These are phyloP conservation scores for Triticum monococcum DNA, from an alignment of 176 grass and related monocot species.

Conservation along the genomic window DNA sequence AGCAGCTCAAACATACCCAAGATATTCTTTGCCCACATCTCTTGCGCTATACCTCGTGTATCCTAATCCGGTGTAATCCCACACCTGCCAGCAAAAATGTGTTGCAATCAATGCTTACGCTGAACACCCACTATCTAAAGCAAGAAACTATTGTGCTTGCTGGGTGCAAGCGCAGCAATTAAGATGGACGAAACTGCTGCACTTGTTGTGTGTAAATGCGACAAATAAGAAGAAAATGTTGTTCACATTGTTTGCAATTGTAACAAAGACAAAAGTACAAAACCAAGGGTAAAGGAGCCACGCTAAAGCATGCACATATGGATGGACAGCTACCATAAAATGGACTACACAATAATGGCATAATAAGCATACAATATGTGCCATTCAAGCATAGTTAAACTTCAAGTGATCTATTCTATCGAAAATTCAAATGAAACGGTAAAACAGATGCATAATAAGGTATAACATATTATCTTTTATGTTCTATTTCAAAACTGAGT, in stretches of 20 bases:
- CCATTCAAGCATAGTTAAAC: not conserved
- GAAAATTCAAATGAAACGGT: not conserved
- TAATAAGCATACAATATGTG: no score
- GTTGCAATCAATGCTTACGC: not conserved
- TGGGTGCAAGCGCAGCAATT: not conserved
- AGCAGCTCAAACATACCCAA: constrained; percentile 56
- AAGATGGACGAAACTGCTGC: not conserved
- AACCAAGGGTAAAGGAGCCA: not conserved
- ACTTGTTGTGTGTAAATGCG: not conserved
- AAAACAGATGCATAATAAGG: not conserved
- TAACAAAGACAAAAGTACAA: not conserved
- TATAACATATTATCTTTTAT: not conserved
- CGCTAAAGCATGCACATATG: not conserved
- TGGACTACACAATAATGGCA: no score
- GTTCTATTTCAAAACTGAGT: not conserved
- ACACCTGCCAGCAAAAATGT: constrained; percentile 55
- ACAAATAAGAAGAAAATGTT: not conserved
- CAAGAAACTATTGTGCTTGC: not conserved
- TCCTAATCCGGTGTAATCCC: constrained; percentile 97
- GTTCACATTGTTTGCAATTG: not conserved
- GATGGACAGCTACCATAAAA: not conserved
- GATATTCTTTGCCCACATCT: constrained; percentile 86
- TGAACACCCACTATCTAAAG: not conserved
- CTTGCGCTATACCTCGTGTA: constrained; percentile 87
- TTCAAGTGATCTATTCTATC: constrained; percentile 2